phyloP scores from a whole-genome alignment of 2,329 filamentous ascomycete species.

The Penicillium sp. region DNA sequence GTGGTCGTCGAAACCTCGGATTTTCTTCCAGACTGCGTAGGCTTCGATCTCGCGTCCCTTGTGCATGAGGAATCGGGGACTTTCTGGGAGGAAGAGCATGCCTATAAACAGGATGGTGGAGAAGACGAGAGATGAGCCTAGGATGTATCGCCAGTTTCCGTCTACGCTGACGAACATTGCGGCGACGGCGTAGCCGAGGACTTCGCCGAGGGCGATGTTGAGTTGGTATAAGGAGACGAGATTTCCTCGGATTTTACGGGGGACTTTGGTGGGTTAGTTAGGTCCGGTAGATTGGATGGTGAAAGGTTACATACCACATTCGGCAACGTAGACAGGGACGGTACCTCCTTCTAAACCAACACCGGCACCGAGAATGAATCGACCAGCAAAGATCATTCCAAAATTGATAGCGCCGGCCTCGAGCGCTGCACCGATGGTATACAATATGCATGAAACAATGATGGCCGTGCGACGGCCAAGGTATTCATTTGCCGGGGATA shows the following conservation, averaged over 20 bases:
- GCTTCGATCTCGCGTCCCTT: slow-evolving; percentile 61
- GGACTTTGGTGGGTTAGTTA: slow-evolving; percentile 45
- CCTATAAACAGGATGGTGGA: slow-evolving; percentile 60
- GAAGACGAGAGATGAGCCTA: slow-evolving; percentile 71
- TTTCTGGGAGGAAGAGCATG: slow-evolving; percentile 72
- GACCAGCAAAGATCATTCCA: slow-evolving; percentile 69
- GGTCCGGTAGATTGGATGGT: background rate
- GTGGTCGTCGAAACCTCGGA: slow-evolving; percentile 59
- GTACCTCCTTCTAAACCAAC: slow-evolving; percentile 74
- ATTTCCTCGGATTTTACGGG: slow-evolving; percentile 67
- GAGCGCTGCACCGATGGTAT: slow-evolving; percentile 69
- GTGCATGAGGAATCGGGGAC: slow-evolving; percentile 69
- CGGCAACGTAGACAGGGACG: slow-evolving; percentile 73
- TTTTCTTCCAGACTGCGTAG: slow-evolving; percentile 71
- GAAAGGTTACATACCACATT: slow-evolving; percentile 43
- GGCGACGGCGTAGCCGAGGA: slow-evolving; percentile 70
- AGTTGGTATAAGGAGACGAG: slow-evolving; percentile 74
- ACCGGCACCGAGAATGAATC: slow-evolving; percentile 69
- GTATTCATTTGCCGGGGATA: slow-evolving; percentile 67
- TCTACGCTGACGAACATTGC: slow-evolving; percentile 71
- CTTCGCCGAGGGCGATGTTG: slow-evolving; percentile 74
- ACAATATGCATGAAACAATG: slow-evolving; percentile 67
- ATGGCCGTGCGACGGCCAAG: slow-evolving; percentile 68
- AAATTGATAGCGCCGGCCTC: slow-evolving; percentile 69
- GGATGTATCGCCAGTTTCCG: slow-evolving; percentile 73